These are phyloP conservation scores for Mycena pura DNA, from an alignment of 768 basidiomycete genomes.

Conservation along the genomic window DNA sequence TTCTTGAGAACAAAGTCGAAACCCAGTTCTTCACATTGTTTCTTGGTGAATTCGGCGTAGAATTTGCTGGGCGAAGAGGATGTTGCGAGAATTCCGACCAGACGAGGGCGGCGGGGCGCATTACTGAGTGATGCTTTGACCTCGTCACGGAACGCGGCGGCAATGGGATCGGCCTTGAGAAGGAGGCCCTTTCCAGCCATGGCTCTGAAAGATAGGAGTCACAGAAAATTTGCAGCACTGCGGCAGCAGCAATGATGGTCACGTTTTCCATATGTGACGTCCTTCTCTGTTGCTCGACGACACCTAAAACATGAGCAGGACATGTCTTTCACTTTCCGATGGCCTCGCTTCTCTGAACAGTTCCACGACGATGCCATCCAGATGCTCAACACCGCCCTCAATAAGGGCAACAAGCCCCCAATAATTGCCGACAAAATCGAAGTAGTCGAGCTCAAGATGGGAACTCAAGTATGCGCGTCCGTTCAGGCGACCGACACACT, in stretches of 20 bases:
- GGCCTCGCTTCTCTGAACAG: conserved; percentile 96
- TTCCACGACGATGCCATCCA: conserved; percentile 96
- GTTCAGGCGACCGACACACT: conserved; percentile 8
- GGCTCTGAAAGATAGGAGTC: conserved; percentile 9
- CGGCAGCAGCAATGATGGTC: no score
- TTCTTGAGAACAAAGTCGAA: conserved; percentile 83
- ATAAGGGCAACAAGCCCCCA: conserved; percentile 96
- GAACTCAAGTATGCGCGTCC: conserved; percentile 73
- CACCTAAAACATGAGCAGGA: conserved; percentile 9
- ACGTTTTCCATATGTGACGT: not conserved
- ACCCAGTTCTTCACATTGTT: conserved; percentile 88
- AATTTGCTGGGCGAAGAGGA: conserved; percentile 77
- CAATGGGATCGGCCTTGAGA: conserved; percentile 80
- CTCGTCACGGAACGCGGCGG: conserved; percentile 73
- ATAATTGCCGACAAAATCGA: conserved; percentile 98
- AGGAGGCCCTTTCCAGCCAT: conserved; percentile 70
- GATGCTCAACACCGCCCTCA: conserved; percentile 96
- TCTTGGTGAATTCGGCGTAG: conserved; percentile 91
- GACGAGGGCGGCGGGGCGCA: conserved; percentile 60
- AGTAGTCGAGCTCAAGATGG: conserved; percentile 99
- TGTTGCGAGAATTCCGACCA: conserved; percentile 93
- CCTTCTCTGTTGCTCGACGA: not conserved
- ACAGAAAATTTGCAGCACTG: no score
- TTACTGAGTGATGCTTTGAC: conserved; percentile 55
- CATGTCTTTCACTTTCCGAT: conserved; percentile 94